These are phyloP conservation scores for Lasiosphaeriaceae sp. DNA, from an alignment of 495 filamentous ascomycete species.

Conservation along the genomic window DNA sequence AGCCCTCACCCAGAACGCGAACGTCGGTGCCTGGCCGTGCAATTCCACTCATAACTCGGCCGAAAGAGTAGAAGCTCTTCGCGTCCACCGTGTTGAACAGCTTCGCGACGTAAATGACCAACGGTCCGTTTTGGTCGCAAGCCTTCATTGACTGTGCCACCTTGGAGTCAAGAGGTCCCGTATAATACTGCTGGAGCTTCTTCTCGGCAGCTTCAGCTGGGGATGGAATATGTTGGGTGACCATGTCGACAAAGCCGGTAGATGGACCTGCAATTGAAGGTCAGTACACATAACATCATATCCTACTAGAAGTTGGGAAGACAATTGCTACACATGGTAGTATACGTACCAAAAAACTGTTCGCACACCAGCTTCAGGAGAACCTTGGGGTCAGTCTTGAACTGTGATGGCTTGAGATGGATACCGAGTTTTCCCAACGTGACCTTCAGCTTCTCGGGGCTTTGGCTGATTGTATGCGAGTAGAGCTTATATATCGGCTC, in stretches of 20 bases:
- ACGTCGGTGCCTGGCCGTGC: slow-evolving; percentile 78
- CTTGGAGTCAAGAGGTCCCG: slow-evolving; percentile 87
- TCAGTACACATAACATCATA: slow-evolving; percentile 7
- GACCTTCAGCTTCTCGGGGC: slow-evolving; percentile 76
- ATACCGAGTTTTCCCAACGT: slow-evolving; percentile 81
- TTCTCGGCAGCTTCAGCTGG: slow-evolving; percentile 73
- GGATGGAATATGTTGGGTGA: slow-evolving; percentile 85
- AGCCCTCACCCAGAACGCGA: slow-evolving; percentile 90
- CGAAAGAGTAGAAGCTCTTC: slow-evolving; percentile 80
- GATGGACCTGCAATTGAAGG: slow-evolving; percentile 43
- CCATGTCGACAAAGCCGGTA: slow-evolving; percentile 92
- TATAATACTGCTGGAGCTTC: slow-evolving; percentile 83
- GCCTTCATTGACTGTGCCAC: slow-evolving; percentile 72
- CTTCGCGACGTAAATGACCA: slow-evolving; percentile 89
- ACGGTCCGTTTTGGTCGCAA: slow-evolving; percentile 85
- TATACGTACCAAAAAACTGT: slow-evolving; percentile 74
- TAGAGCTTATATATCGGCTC: slow-evolving; percentile 98
- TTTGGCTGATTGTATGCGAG: slow-evolving; percentile 91
- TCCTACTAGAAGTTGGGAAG: not conserved
- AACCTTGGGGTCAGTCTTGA: slow-evolving; percentile 82
- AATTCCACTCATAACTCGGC: slow-evolving; percentile 90
- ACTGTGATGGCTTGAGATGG: slow-evolving; percentile 81
- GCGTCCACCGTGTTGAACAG: slow-evolving; percentile 87
- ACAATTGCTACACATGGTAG: not conserved
- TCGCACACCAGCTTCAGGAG: slow-evolving; percentile 87